Evolutionary conservation across 768 basidiomycete genomes (phyloP).

Genomic region (Lentinula lateritia): DNA sequence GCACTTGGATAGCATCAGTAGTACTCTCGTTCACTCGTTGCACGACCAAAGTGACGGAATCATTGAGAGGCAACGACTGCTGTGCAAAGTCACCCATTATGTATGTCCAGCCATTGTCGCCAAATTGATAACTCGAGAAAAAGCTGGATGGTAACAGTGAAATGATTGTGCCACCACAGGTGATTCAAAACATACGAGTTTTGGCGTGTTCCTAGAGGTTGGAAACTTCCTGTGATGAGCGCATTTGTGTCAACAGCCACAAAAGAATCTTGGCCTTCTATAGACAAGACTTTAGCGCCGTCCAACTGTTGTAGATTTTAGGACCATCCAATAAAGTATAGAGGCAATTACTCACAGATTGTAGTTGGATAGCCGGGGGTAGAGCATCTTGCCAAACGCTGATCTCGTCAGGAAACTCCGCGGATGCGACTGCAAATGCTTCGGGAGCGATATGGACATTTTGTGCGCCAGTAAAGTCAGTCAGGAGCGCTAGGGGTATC

Average conservation of each 20-base stretch:
- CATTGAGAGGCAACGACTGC: slow-evolving; percentile 25
- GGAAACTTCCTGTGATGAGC: slow-evolving; percentile 25
- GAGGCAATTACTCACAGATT: slow-evolving; percentile 25
- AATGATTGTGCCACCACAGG: slow-evolving; percentile 15
- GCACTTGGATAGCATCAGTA: slow-evolving; percentile 24
- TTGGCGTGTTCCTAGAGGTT: slow-evolving; percentile 28
- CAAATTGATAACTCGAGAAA: slow-evolving; percentile 10
- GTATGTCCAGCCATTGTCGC: slow-evolving; percentile 10
- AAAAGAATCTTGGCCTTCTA: slow-evolving; percentile 27
- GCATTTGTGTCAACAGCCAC: slow-evolving; percentile 28
- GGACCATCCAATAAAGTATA: not conserved
- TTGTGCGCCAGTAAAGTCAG: slow-evolving; percentile 20
- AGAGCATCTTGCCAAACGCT: slow-evolving; percentile 26
- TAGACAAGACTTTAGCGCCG: slow-evolving; percentile 27
- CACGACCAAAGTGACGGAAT: slow-evolving; percentile 25
- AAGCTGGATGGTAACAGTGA: not conserved
- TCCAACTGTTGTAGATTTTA: slow-evolving; percentile 17
- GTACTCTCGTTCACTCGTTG: slow-evolving; percentile 17
- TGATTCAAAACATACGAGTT: slow-evolving; percentile 26
- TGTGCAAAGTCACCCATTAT: slow-evolving; percentile 27
- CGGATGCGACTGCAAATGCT: slow-evolving; percentile 20
- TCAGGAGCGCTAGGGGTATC: slow-evolving; percentile 26
- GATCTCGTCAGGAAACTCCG: slow-evolving; percentile 26
- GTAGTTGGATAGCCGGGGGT: slow-evolving; percentile 18
- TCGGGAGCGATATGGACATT: slow-evolving; percentile 31